Percentiles rank a stretch among this genome's conserved stretches.
Evolutionary conservation across 179 eudicot genomes (phyloP).

Genomic region (Vitellaria paradoxa): DNA sequence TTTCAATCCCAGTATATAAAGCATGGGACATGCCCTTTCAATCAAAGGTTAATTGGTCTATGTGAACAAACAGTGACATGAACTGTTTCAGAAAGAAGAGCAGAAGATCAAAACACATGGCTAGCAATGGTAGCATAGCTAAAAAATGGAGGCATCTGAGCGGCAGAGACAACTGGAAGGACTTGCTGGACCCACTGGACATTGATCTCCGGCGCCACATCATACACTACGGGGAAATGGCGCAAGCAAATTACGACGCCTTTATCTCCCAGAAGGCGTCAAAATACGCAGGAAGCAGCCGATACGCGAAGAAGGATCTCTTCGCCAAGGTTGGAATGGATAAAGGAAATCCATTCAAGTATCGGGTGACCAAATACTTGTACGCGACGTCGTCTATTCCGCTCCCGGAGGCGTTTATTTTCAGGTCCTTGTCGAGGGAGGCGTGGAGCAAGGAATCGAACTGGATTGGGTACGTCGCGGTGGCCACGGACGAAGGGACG

Average conservation of each 20-base stretch:
- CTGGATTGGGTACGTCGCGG: conserved; percentile 72
- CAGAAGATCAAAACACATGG: neutral
- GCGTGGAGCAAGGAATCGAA: conserved; percentile 74
- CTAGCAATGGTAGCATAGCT: conserved; percentile 25
- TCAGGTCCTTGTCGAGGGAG: conserved; percentile 68
- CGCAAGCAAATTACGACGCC: conserved; percentile 66
- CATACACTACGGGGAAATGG: conserved; percentile 71
- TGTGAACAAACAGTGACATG: neutral
- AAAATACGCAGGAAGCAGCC: conserved; percentile 50
- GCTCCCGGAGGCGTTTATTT: conserved; percentile 51
- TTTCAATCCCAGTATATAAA: neutral
- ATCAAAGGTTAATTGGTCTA: too few relatives aligned
- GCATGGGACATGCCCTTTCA: neutral
- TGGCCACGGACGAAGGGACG: conserved; percentile 61
- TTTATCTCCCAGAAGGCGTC: conserved; percentile 54
- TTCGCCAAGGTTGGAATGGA: conserved; percentile 49
- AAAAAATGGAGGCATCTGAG: conserved; percentile 58
- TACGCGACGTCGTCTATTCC: conserved; percentile 61
- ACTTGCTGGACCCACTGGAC: conserved; percentile 68
- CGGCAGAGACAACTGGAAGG: conserved; percentile 63
- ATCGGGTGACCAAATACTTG: conserved; percentile 56
- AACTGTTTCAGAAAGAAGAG: neutral
- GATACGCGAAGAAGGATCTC: conserved; percentile 36
- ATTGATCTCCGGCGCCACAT: conserved; percentile 58
- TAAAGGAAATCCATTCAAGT: conserved; percentile 51